Conservation (phyloP, 1,284 basidiomycete genomes). For the Melampsora medusae region DNA sequence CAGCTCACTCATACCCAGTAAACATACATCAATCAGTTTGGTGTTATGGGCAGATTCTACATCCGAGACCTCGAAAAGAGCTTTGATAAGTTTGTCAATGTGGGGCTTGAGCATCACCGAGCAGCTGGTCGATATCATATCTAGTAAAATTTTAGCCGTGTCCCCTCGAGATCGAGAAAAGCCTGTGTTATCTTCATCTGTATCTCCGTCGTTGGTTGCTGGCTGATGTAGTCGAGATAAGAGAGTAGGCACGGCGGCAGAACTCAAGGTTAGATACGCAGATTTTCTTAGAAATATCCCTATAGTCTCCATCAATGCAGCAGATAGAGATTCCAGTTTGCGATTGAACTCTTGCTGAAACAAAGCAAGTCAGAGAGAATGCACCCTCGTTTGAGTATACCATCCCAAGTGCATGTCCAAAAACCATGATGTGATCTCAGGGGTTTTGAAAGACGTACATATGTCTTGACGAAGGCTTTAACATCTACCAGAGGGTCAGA, state of each 20-base stretch:
- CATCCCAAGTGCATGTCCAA: constrained; percentile 6
- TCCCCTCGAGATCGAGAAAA: constrained; percentile 45
- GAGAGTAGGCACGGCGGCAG: constrained; percentile 77
- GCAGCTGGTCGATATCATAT: constrained; percentile 71
- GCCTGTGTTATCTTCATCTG: constrained; percentile 39
- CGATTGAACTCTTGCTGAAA: constrained; percentile 71
- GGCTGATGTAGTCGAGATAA: constrained; percentile 64
- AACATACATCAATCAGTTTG: constrained; percentile 65
- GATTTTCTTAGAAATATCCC: constrained; percentile 69
- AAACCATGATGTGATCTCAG: neutral
- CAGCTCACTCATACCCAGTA: constrained; percentile 73
- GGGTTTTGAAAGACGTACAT: constrained; percentile 58
- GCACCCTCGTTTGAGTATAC: constrained; percentile 33
- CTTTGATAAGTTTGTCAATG: constrained; percentile 69
- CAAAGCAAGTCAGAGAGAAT: neutral
- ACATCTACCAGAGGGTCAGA: constrained; percentile 80
- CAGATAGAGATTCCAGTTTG: constrained; percentile 69
- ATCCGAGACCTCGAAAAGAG: constrained; percentile 63
- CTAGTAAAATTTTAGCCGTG: constrained; percentile 55
- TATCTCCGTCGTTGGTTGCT: constrained; percentile 47
- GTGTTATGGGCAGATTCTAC: constrained; percentile 57
- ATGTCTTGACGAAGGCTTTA: constrained; percentile 73
- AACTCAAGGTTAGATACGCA: constrained; percentile 73
- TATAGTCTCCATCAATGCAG: constrained; percentile 69
- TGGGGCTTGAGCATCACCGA: constrained; percentile 73